Evolutionary conservation across 257 asterid genomes (phyloP).

Genomic region (Solanum corneliomulleri): DNA sequence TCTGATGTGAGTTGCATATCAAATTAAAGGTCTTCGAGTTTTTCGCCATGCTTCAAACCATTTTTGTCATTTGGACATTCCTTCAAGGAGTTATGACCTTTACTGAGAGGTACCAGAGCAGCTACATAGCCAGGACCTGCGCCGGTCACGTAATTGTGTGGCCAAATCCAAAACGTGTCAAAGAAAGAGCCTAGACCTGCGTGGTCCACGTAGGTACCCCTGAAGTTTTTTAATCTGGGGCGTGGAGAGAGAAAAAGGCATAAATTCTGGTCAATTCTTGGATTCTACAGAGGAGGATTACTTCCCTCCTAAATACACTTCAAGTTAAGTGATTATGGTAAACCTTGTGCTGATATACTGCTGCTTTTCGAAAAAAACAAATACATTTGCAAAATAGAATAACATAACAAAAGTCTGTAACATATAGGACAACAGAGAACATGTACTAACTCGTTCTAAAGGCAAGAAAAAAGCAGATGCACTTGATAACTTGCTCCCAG

Average conservation of each 20-base stretch:
- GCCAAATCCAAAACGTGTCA: not conserved
- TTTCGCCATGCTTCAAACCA: not conserved
- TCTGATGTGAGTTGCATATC: not conserved
- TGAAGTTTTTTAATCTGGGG: not conserved
- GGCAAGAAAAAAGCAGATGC: slow-evolving; percentile 99
- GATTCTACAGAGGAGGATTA: not conserved
- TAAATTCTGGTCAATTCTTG: not conserved
- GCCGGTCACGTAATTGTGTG: not conserved
- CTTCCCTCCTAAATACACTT: not conserved
- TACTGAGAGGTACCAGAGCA: not conserved
- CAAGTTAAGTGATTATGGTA: not conserved
- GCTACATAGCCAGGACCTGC: not conserved
- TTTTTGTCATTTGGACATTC: not conserved
- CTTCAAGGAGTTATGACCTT: not conserved
- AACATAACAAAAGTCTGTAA: not conserved
- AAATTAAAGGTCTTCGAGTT: not conserved
- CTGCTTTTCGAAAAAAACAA: not conserved
- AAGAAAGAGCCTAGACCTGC: not conserved
- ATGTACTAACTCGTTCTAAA: slow-evolving; percentile 75
- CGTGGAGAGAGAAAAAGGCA: not conserved
- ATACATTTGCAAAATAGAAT: not conserved
- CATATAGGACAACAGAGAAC: not conserved
- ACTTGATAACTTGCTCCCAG: slow-evolving; percentile 98
- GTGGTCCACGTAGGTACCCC: not conserved
- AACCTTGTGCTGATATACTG: not conserved